Evolutionary conservation across 2,329 filamentous ascomycete genomes (phyloP), one percentile per base, ranked within the genome.

Genomic region (Metarhizium anisopliae): DNA sequence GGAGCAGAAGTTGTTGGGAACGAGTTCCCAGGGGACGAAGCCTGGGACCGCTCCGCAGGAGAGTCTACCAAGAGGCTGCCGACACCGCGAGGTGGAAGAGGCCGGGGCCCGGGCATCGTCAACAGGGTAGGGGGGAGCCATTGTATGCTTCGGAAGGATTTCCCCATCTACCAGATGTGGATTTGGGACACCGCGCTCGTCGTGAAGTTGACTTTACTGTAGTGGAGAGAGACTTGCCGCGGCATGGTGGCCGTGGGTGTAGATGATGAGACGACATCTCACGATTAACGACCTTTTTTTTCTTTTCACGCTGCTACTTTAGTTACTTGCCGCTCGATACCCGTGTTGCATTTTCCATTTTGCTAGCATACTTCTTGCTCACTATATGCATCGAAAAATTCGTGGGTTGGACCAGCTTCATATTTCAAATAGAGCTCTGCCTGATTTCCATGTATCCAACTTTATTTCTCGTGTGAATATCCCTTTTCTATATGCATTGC

Each of bases 81-180:
- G 61, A 40, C 5, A 40, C 13, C 5, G 14, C 63, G 25, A 57
- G 57, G 45, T 61, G 62, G 35, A 64, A 65, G 52, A 56, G 56
- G 20, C 54, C 60, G 4, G n/a, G 35, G 20, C 16, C 30, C 7
- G 7, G 25, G 25, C 25, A 52, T 43, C 40, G n/a, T 2, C 40
- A 18, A 13, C 32, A 45, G 29, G 38, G 38, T n/a, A 45, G 20
- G 3, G 25, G 51, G 38, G 14, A 20, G 20, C 36, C 50, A 18
- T 52, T 35, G 36, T 20, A 52, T 16, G 25, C 38, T 30, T 42
- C 51, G 3, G 18, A 35, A 25, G 45, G 25, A 18, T 10, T 2
- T 14, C 6, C 30, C 29, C 13, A 30, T n/a, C 51, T 45, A 20
- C 18, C 29, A 30, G 36, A n/a, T 30, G 20, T 16, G 32, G 20